Conservation (phyloP, 345 rosid genomes). For the Melaleuca alternifolia region DNA sequence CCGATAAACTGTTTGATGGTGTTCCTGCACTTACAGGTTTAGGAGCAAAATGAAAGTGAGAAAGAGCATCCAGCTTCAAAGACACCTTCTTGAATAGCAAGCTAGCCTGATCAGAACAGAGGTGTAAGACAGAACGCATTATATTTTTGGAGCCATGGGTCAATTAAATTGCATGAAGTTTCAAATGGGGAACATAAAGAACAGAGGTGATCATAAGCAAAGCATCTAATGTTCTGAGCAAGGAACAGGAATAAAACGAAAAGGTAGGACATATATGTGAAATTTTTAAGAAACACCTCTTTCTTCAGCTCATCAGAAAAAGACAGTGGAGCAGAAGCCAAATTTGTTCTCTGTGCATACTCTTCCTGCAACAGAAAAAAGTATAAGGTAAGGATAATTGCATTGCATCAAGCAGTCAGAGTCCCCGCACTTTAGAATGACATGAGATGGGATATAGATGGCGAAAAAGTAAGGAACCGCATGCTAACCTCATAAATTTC, state of each 20-base stretch:
- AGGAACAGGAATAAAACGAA: neutral
- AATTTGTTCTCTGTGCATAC: slow-evolving; percentile 61
- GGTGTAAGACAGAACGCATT: neutral
- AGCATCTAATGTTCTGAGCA: neutral
- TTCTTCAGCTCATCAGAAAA: slow-evolving; percentile 79
- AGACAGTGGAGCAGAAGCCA: slow-evolving; percentile 54
- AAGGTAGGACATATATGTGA: neutral
- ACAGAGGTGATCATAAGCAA: neutral
- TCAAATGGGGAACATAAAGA: neutral
- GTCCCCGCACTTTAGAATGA: neutral
- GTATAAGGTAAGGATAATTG: neutral
- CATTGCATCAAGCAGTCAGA: neutral
- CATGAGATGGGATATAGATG: neutral
- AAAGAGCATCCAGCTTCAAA: slow-evolving; percentile 91
- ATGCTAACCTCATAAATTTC: slow-evolving; percentile 90
- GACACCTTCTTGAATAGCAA: slow-evolving; percentile 68
- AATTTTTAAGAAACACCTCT: slow-evolving; percentile 37
- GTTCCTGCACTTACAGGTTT: slow-evolving; percentile 70
- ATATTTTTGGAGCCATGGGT: neutral
- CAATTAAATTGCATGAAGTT: neutral
- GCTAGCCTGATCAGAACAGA: slow-evolving; percentile 45
- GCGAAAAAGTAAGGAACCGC: neutral
- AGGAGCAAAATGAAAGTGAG: slow-evolving; percentile 95
- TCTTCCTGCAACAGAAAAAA: slow-evolving; percentile 53
- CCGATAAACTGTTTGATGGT: neutral